These are phyloP conservation scores for Penicillium coffeae DNA, from an alignment of 495 filamentous ascomycete genomes.

Conservation along the genomic window DNA sequence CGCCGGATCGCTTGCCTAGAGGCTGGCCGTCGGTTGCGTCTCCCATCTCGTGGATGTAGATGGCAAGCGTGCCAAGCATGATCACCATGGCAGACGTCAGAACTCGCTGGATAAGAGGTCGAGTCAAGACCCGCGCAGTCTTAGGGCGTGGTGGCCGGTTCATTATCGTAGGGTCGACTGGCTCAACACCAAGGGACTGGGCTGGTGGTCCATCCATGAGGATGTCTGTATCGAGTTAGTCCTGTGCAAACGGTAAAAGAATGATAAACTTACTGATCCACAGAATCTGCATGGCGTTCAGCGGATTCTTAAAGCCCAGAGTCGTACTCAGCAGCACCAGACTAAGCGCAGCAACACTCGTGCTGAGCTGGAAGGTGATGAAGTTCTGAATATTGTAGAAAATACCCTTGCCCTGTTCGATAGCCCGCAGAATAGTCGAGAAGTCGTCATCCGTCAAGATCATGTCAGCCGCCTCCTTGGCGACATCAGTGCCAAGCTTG, in stretches of 20 bases:
- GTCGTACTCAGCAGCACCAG: slow-evolving; percentile 89
- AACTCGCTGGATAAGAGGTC: slow-evolving; percentile 73
- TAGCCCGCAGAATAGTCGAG: slow-evolving; percentile 91
- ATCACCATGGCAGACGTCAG: slow-evolving; percentile 85
- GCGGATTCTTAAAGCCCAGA: slow-evolving; percentile 85
- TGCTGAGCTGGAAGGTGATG: slow-evolving; percentile 96
- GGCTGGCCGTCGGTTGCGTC: slow-evolving; percentile 44
- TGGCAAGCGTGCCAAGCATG: slow-evolving; percentile 83
- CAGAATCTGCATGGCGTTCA: slow-evolving; percentile 98
- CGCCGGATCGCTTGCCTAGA: slow-evolving; percentile 44
- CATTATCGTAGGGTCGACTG: slow-evolving; percentile 94
- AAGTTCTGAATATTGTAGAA: slow-evolving; percentile 99
- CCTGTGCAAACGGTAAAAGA: no score
- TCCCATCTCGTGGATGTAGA: slow-evolving; percentile 88
- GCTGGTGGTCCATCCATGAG: slow-evolving; percentile 98
- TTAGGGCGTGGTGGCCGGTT: slow-evolving; percentile 80
- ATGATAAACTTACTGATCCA: slow-evolving; percentile 93
- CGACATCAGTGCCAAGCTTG: slow-evolving; percentile 89
- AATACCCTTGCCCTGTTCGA: slow-evolving; percentile 98
- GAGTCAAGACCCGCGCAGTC: slow-evolving; percentile 82
- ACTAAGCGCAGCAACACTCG: slow-evolving; percentile 88
- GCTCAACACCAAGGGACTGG: slow-evolving; percentile 94
- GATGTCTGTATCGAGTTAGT: slow-evolving; percentile 64
- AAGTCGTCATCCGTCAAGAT: slow-evolving; percentile 98
- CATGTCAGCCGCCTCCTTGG: slow-evolving; percentile 99